These are phyloP conservation scores for Beverwykella pulmonaria DNA, from an alignment of 495 filamentous ascomycete genomes.

Conservation along the genomic window DNA sequence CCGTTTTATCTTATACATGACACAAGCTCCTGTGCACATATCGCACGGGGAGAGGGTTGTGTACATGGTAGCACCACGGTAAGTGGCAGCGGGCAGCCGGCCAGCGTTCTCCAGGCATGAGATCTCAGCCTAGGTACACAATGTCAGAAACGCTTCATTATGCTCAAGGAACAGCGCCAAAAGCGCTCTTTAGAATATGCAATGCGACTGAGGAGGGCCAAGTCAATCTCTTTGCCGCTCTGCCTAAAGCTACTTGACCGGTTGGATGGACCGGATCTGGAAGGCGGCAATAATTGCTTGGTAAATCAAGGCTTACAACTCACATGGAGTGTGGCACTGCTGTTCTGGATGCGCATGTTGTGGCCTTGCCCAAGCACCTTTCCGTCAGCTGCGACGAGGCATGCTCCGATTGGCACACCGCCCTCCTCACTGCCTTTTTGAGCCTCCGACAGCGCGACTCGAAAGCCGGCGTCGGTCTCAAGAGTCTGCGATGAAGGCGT, in stretches of 20 bases:
- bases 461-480: constrained; percentile 58
- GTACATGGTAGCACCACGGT: constrained; percentile 79
- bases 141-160: not conserved
- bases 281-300: constrained; percentile 3
- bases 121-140: constrained; percentile 67
- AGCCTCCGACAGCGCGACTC: constrained; percentile 77
- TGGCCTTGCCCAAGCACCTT: constrained; percentile 77
- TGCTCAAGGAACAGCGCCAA: not conserved
- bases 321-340: constrained; percentile 76
- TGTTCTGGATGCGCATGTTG: constrained; percentile 80
- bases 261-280: not conserved
- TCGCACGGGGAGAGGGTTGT: constrained; percentile 86
- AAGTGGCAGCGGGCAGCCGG: constrained; percentile 70
- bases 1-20: constrained; percentile 77
- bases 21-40: constrained; percentile 84
- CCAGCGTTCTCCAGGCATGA: constrained; percentile 78
- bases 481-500: constrained; percentile 41
- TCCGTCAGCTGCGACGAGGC: constrained; percentile 69
- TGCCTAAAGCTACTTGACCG: not conserved
- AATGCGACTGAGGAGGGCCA: too few species aligned
- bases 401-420: constrained; percentile 81
- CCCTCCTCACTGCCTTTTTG: constrained; percentile 68
- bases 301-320: constrained; percentile 33
- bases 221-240: too few species aligned
- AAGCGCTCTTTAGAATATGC: not conserved